Conservation (phyloP, 805 yeast species). For the Aciculoconidium aculeatum region DNA sequence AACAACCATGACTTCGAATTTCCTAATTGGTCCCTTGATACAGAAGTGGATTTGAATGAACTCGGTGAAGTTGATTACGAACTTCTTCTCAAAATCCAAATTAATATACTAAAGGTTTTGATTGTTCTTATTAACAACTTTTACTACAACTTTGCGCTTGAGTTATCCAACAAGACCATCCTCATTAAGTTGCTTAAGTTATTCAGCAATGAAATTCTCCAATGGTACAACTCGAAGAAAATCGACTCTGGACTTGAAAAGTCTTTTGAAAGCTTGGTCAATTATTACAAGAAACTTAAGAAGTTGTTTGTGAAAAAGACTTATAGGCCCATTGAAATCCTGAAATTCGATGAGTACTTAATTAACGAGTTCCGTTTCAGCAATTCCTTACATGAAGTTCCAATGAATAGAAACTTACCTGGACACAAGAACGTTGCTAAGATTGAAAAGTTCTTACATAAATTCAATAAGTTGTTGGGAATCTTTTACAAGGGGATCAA, state of each 20-base stretch:
- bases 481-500: slow-evolving; percentile 52
- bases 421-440: slow-evolving; percentile 39
- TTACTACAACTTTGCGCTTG: slow-evolving; percentile 70
- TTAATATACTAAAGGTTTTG: slow-evolving; percentile 75
- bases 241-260: slow-evolving; percentile 29
- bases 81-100: slow-evolving; percentile 69
- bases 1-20: slow-evolving; percentile 29
- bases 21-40: slow-evolving; percentile 56
- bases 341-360: slow-evolving; percentile 33
- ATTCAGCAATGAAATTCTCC: slow-evolving; percentile 60
- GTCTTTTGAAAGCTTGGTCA: slow-evolving; percentile 35
- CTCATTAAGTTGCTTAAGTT: slow-evolving; percentile 61
- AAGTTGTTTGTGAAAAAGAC: slow-evolving; percentile 64
- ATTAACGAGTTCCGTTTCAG: slow-evolving; percentile 38
- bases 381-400: slow-evolving; percentile 39
- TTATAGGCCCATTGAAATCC: slow-evolving; percentile 52
- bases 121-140: slow-evolving; percentile 65
- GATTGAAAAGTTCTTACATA: slow-evolving; percentile 57
- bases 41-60: slow-evolving; percentile 29
- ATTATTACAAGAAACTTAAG: slow-evolving; percentile 58
- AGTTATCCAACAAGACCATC: slow-evolving; percentile 49
- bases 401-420: slow-evolving; percentile 42
- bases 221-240: slow-evolving; percentile 41
- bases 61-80: slow-evolving; percentile 54
- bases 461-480: slow-evolving; percentile 56